Evolutionary conservation across 2,329 filamentous ascomycete genomes (phyloP), one percentile per base, ranked within the genome.

Genomic region (Ophiocordyceps polyrhachis-furcata): DNA sequence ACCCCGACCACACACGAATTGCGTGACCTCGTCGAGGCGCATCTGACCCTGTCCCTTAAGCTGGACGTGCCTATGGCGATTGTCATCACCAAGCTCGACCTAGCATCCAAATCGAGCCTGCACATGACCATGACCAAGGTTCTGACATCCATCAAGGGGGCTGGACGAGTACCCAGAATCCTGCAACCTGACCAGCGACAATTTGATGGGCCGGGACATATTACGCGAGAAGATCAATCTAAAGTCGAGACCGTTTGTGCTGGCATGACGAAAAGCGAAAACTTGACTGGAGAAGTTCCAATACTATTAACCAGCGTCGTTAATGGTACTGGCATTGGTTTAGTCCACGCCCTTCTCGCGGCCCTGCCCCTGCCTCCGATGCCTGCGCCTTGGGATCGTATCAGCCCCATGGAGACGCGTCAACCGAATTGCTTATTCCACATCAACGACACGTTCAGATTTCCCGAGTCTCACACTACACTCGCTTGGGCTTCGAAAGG

Each of bases 261-360:
- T 43, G 61, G 61, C 23, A 67, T 83, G 21, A 54, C 62, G 2
- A 56, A 64, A 17, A 59, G 62, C 21, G 62, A 59, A 1, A 59
- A 64, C 43, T 53, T 68, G 17, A 60, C 67, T 49, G 55, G 63
- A 51, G 67, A 76, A 31, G 82, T 96, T 1, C 91, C 91, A 0
- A 88, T 98, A 43, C 64, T 95, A 1, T 70, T 96, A 47, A 89
- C 87, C 4, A 95, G 88, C 56, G 79, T 87, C 4, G 79, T 94
- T 2, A 85, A 81, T 51, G 91, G 89, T 0, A 79, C 73, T 13
- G 89, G 91, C 0, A 81, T 96, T 45, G 78, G 79, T 5, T 74
- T 83, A 45, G 59, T 94, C 20, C 91, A 96, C 63, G 83, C 86
- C 17, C 70, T 96, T 19, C 66, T 98, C 13, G 74, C 79, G 47